Percentiles rank a stretch among this genome's conserved stretches.
Conservation (phyloP, 176 grass and related monocot species). For the Carex scoparia region DNA sequence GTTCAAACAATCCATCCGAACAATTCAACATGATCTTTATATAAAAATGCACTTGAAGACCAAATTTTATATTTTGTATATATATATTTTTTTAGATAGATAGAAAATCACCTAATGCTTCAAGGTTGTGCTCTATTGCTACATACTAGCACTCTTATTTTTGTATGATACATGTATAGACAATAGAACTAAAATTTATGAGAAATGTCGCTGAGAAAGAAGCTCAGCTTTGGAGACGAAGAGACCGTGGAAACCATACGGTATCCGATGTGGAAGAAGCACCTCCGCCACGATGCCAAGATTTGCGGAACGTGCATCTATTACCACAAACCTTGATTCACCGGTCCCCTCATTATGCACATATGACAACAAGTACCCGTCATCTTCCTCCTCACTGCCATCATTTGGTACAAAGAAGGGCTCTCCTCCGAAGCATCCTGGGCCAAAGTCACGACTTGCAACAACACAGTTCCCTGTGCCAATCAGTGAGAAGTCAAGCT, state of each 20-base stretch:
- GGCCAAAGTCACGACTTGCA: conserved; percentile 51
- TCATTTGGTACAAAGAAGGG: conserved; percentile 68
- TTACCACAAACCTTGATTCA: conserved; percentile 59
- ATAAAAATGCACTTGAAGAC: too few relatives aligned
- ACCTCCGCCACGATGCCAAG: conserved; percentile 75
- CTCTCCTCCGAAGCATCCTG: conserved; percentile 57
- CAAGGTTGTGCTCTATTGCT: neutral
- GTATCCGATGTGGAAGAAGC: conserved; percentile 53
- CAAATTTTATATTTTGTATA: too few relatives aligned
- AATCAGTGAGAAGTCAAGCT: conserved; percentile 56
- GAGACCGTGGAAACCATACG: conserved; percentile 87
- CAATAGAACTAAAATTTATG: neutral
- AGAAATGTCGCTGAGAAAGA: conserved; percentile 49
- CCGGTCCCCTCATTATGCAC: conserved; percentile 60
- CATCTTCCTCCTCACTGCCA: conserved; percentile 49
- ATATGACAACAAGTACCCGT: conserved; percentile 78
- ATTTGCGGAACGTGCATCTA: conserved; percentile 58
- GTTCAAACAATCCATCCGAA: too few relatives aligned
- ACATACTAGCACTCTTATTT: neutral
- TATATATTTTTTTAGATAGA: too few relatives aligned
- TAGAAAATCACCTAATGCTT: neutral
- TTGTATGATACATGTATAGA: neutral
- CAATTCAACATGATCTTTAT: too few relatives aligned
- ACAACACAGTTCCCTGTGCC: conserved; percentile 60
- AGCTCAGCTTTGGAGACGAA: conserved; percentile 58